Evolutionary conservation across 1,284 basidiomycete genomes (phyloP), one percentile per base, ranked within the genome.

Genomic region (Pisolithus thermaeus): DNA sequence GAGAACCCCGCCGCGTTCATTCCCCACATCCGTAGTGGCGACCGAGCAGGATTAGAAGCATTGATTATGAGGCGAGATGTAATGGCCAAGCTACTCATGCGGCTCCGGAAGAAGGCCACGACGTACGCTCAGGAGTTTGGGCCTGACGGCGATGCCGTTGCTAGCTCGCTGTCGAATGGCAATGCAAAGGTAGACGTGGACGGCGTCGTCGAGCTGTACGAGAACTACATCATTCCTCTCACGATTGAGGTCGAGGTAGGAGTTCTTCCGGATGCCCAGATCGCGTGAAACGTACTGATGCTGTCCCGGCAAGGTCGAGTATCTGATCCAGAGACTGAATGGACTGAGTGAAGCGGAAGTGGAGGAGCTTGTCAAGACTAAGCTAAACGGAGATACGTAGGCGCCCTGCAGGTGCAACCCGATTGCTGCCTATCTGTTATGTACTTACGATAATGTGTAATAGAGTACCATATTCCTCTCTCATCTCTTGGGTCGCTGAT

Each of bases 201-300:
- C 56, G 87, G 90, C 40, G 92, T 99, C 7, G 91, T 97, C 18
- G 83, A 90, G 62, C 72, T 99, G 59, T 99, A 99, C 69, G 83
- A 94, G 65, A 88, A 87, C 61, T 94, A 89, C 65, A 93, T 99
- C 58, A 99, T 99, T 53, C 97, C 97, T 5, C 68, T 99, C 58
- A 99, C 97, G 5, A 98, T 96, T 71, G 92, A 96, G 63, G 93
- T 99, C 47, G 97, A 99, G 87, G 96, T 96, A 63, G 52, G 87
- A 65, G 52, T 27, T 20, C 16, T 51, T 40, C 11, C 45, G 45
- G 14, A 32, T 52, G 4, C 11, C 25, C 36, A 47, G 50, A 53
- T 51, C 35, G 50, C 46, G 23, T 42, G 48, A 46, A 18, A 18
- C 12, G 35, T 14, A 35, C 9, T 14, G 22, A 3, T 41, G 16